Percentiles rank a stretch among this genome's conserved stretches.
These are phyloP conservation scores for Solanum medicagineum DNA, from an alignment of 257 asterid species.

Conservation along the genomic window DNA sequence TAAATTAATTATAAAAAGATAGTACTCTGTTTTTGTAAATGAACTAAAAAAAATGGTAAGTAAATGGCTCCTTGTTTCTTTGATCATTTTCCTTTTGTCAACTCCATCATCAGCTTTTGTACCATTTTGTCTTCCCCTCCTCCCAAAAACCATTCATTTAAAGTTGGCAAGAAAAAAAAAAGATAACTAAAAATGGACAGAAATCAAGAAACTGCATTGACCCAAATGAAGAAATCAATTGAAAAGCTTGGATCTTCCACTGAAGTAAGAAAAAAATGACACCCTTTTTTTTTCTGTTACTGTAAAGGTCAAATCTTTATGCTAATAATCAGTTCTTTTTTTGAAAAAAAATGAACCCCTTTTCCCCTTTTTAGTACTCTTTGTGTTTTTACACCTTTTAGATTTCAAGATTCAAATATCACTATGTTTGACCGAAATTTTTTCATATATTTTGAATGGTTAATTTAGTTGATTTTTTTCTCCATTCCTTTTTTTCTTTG, in stretches of 20 bases:
- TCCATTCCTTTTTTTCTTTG: no score
- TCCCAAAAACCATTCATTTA: not conserved
- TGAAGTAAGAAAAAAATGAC: slow-evolving; percentile 16
- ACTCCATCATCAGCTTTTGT: not conserved
- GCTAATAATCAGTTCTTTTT: not conserved
- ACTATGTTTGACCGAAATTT: no score
- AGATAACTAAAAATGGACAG: slow-evolving; percentile 12
- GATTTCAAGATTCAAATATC: no score
- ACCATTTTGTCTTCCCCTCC: not conserved
- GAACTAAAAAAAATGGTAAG: no score
- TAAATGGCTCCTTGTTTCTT: no score
- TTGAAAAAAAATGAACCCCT: not conserved
- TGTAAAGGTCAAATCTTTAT: not conserved
- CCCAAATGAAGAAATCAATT: slow-evolving; percentile 50
- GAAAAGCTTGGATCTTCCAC: slow-evolving; percentile 54
- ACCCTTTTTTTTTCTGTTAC: not conserved
- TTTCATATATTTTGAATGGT: no score
- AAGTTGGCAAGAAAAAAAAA: not conserved
- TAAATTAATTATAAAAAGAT: no score
- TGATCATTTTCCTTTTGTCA: not conserved
- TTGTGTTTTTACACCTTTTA: no score
- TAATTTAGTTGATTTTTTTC: no score
- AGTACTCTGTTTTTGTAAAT: no score
- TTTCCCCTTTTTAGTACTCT: not conserved
- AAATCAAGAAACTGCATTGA: slow-evolving; percentile 23